phyloP scores from a whole-genome alignment of 371 early-diverging fungal genomes.

The Chytridium lagenaria region DNA sequence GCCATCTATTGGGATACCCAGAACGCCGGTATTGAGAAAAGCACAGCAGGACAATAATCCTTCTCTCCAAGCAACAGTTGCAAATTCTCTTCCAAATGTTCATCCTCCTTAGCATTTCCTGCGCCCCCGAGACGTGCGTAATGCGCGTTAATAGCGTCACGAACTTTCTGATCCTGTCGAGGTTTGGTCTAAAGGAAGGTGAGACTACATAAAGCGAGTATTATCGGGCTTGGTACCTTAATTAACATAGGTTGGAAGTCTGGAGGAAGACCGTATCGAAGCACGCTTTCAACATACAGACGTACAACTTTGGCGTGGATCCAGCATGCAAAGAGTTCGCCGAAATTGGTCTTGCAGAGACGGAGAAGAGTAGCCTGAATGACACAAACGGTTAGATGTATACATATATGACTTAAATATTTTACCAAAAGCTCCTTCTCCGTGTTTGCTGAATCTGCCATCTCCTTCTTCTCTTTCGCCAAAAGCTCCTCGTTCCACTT shows the following conservation, averaged over 20 bases:
- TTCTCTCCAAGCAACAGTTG: slow-evolving; percentile 77
- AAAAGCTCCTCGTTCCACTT: too few species aligned
- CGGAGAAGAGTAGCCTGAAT: slow-evolving; percentile 73
- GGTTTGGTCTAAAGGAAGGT: slow-evolving; percentile 60
- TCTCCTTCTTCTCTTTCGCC: slow-evolving; percentile 73
- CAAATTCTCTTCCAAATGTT: slow-evolving; percentile 78
- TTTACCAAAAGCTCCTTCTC: slow-evolving; percentile 82
- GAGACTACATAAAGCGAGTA: neutral
- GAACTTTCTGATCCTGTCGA: slow-evolving; percentile 79
- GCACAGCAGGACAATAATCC: slow-evolving; percentile 90
- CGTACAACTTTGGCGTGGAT: slow-evolving; percentile 92
- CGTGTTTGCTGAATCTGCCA: slow-evolving; percentile 70
- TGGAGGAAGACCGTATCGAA: slow-evolving; percentile 96
- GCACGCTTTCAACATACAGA: slow-evolving; percentile 93
- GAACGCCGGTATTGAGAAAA: slow-evolving; percentile 32
- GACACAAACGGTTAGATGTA: too few species aligned
- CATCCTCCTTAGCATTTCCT: slow-evolving; percentile 51
- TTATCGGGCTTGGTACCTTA: slow-evolving; percentile 58
- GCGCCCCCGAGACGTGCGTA: slow-evolving; percentile 60
- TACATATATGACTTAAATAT: neutral
- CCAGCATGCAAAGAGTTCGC: slow-evolving; percentile 90
- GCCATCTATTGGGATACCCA: too few species aligned
- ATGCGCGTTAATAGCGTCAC: slow-evolving; percentile 70
- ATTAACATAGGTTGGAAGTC: slow-evolving; percentile 88
- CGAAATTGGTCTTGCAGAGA: slow-evolving; percentile 90